Evolutionary conservation across 106 monocot species (phyloP), one percentile per base, ranked within the genome.

Genomic region (Platanthera zijinensis): DNA sequence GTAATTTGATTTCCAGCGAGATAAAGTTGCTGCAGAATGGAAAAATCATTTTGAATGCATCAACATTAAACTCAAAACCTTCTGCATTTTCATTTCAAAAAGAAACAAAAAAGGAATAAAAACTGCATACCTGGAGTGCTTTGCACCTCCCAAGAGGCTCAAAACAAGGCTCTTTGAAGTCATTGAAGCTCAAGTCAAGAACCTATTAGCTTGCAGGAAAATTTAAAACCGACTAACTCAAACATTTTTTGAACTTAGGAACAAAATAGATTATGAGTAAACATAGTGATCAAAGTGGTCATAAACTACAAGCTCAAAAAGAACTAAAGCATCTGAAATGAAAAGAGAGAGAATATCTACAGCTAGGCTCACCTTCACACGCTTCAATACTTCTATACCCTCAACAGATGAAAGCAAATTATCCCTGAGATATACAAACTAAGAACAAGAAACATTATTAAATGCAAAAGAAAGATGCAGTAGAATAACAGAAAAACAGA

Each of bases 401-500:
- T 92, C 94, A 18, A 99, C 75, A 67, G 94, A 94, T 86, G 94
- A 90, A 54, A 99, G 77, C 13, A 93, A 87, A 80, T 99, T 99
- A 80, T 99, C 97, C 84, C 97, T 99, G 77, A 99, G 87, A 84
- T 99, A 99, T 77, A 99, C 91, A 99, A 99, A 99, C 97, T 99
- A 83, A 59, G 88, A 77, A 52, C 61, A 68, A 57, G 45, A 81
- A 79, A 46, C 18, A 78, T 66, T 64, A 59, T 62, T 4, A 46
- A 48, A 1, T 21, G 49, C 50, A 39, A 19, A 64, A 66, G 17
- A 5, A 64, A 64, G 48, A 5, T 22, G 12, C 17, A 21, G 25
- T 66, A 30, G 32, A 77, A 49, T 21, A 66, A 49, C 61, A 77
- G 21, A 9, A 78, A 46, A 73, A 61, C 11, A 4, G 66, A 47